Conservation (phyloP, 2,329 filamentous ascomycete species). For the Penicillium digitatum region DNA sequence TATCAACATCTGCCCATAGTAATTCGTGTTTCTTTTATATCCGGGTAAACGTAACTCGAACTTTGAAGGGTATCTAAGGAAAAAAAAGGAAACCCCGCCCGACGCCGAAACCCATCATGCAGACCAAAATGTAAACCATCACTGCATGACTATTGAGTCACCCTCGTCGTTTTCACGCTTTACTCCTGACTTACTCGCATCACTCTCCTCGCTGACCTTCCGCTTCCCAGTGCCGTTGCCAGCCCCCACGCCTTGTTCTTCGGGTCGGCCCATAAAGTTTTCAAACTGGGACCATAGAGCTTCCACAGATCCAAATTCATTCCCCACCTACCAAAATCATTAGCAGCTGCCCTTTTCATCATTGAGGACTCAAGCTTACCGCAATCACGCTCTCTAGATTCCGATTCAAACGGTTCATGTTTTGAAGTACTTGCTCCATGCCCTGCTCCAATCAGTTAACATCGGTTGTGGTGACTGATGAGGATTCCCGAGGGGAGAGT, state of each 20-base stretch:
- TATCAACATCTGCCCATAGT: not conserved
- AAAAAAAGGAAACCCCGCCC: not conserved
- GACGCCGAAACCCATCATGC: conserved; percentile 5
- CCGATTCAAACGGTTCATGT: conserved; percentile 92
- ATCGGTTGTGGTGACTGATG: not conserved
- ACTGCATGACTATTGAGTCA: conserved; percentile 12
- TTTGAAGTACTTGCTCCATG: conserved; percentile 86
- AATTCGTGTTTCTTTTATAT: not conserved
- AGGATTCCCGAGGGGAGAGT: not conserved
- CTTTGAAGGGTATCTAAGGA: conserved; percentile 12
- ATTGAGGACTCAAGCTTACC: conserved; percentile 48
- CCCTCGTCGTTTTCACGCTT: conserved; percentile 14
- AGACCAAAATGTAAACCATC: not conserved
- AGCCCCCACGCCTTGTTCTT: conserved; percentile 37
- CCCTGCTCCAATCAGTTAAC: conserved; percentile 41
- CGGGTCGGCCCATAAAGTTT: conserved; percentile 80
- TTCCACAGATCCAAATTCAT: conserved; percentile 96
- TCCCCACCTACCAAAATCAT: conserved; percentile 64
- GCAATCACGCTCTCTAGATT: conserved; percentile 87
- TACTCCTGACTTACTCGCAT: conserved; percentile 19
- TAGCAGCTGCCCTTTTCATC: not conserved
- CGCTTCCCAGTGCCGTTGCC: conserved; percentile 26
- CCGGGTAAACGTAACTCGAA: not conserved
- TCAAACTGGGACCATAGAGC: conserved; percentile 97
- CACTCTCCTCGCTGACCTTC: conserved; percentile 26